phyloP scores from a whole-genome alignment of 2,329 filamentous ascomycete species.

The Penicillium decumbens region DNA sequence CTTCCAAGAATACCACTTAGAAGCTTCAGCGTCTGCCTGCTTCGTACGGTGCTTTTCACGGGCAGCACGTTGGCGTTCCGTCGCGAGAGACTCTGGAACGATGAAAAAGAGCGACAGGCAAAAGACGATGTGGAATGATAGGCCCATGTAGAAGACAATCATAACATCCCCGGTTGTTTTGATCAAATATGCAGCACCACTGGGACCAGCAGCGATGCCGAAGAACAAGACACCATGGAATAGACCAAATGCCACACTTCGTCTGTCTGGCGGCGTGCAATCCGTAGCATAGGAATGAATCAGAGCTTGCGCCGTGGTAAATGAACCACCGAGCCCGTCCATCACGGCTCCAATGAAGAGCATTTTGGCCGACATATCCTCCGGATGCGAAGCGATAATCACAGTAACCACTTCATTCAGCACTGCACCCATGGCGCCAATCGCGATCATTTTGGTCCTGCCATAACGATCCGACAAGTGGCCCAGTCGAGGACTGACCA shows the following conservation, averaged over 20 bases:
- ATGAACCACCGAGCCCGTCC: slow-evolving; percentile 83
- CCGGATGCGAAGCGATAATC: slow-evolving; percentile 68
- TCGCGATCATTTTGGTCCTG: slow-evolving; percentile 66
- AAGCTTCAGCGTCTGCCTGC: slow-evolving; percentile 30
- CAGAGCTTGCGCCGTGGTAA: slow-evolving; percentile 74
- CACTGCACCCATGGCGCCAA: slow-evolving; percentile 71
- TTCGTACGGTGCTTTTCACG: slow-evolving; percentile 60
- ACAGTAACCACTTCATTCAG: slow-evolving; percentile 72
- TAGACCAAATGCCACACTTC: slow-evolving; percentile 80
- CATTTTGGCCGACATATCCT: slow-evolving; percentile 69
- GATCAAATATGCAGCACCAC: slow-evolving; percentile 75
- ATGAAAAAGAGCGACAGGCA: slow-evolving; percentile 65
- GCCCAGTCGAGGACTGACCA: slow-evolving; percentile 78
- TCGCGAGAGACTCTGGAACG: slow-evolving; percentile 79
- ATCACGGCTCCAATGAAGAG: slow-evolving; percentile 70
- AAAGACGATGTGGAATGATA: slow-evolving; percentile 69
- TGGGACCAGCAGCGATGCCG: slow-evolving; percentile 82
- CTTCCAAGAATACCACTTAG: slow-evolving; percentile 29
- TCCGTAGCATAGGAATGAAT: slow-evolving; percentile 85
- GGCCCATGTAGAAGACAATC: slow-evolving; percentile 76
- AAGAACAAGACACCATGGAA: slow-evolving; percentile 84
- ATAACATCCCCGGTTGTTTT: slow-evolving; percentile 69
- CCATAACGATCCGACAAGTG: slow-evolving; percentile 83
- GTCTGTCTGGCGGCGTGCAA: slow-evolving; percentile 72
- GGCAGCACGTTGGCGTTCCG: slow-evolving; percentile 64